phyloP scores from a whole-genome alignment of 805 yeast genomes.

The Zygotorulaspora chibaensis region DNA sequence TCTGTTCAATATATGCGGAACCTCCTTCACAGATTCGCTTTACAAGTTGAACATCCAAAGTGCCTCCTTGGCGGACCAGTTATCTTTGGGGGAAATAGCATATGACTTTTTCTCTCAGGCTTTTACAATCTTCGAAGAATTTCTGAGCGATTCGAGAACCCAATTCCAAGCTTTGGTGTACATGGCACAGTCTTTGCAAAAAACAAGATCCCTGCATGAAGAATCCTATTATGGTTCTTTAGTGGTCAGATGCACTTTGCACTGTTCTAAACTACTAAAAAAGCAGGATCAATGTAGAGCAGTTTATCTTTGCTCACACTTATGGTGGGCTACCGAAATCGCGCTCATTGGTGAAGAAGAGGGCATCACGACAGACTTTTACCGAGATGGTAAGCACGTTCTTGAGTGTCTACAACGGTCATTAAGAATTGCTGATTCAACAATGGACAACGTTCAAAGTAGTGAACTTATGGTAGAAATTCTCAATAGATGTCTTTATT shows the following conservation, averaged over 20 bases:
- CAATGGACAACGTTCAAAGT: constrained; percentile 66
- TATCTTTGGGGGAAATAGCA: constrained; percentile 62
- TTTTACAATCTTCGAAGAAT: constrained; percentile 75
- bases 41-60: constrained; percentile 53
- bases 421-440: constrained; percentile 86
- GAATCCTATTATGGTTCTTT: constrained; percentile 57
- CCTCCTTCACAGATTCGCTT: constrained; percentile 30
- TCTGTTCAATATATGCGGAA: constrained; percentile 39
- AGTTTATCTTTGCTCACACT: constrained; percentile 75
- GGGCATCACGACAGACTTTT: constrained; percentile 39
- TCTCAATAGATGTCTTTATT: constrained; percentile 78
- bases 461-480: constrained; percentile 85
- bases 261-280: constrained; percentile 81
- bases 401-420: constrained; percentile 89
- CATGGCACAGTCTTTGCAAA: constrained; percentile 49
- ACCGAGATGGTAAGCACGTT: constrained; percentile 63
- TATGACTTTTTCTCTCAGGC: constrained; percentile 89
- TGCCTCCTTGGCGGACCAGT: constrained; percentile 78
- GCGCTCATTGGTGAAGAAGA: constrained; percentile 44
- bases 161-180: constrained; percentile 51
- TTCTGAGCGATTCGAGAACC: constrained; percentile 48
- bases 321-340: constrained; percentile 87
- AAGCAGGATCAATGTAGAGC: constrained; percentile 95
- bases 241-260: constrained; percentile 79
- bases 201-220: constrained; percentile 46